Base-by-base conservation (phyloP, 768 basidiomycete genomes). In the Strobilomyces confusus region DNA sequence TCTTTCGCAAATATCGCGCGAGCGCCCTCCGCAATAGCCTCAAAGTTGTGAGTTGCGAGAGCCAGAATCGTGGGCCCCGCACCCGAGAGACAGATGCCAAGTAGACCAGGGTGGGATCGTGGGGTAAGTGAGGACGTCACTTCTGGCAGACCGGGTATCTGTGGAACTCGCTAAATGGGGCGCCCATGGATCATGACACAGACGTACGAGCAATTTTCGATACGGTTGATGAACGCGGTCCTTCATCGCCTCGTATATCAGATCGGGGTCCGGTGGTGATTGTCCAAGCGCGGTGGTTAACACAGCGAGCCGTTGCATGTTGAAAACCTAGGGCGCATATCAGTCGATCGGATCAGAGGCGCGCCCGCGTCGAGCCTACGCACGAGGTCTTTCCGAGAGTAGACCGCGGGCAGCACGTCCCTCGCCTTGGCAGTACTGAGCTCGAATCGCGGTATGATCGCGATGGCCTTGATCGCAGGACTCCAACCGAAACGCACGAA, bases 211-310 rank as follows among this genome's bases (percentile, higher is more conserved):
- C 25, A 77, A 69, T 71, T 87, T 92, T 29, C 97, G 85, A 69
- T 98, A 98, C 1, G 97, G 97, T 68, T 99, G 97, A 69, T 99
- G 97, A 14, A 99, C 81, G 48, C 90, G 84, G 72, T 99, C 97
- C 65, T 98, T 95, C 97, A 98, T 98, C 2, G 95, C 95, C 67
- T 98, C 95, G 70, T 95, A 98, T 53, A 98, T 98, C n/a, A 99
- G 82, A 20, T 86, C 89, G 0, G 97, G 84, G 67, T 99, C 92
- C 1, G 95, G 95, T 1, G 97, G 95, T 12, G 86, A 83, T 63
- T 88, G 86, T 4, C 83, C 88, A 12, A 99, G 80, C 1, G 97
- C 95, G 3, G 94, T 95, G 1, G 95, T 98, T 50, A 99, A 78
- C 26, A 99, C 97, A 0, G 95, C 97, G 14, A 99, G 75, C 20